Percentiles rank a stretch among this genome's conserved stretches.
Conservation (phyloP, 768 basidiomycete species). For the Holtermannia corniformis region DNA sequence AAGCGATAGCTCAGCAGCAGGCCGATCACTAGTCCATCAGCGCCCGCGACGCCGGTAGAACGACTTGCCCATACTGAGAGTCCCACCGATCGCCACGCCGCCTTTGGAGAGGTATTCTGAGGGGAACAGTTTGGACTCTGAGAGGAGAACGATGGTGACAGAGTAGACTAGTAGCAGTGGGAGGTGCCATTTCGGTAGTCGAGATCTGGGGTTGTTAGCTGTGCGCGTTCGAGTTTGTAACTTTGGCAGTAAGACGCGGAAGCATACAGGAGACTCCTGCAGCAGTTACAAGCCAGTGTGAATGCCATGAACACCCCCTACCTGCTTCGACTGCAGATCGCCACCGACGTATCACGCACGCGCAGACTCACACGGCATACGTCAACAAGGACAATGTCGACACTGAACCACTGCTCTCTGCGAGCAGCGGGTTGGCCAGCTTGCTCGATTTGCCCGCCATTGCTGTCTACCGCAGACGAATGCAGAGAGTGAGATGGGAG, state of each 20-base stretch:
- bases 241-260: background rate
- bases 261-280: background rate
- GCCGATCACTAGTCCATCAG: slow-evolving; percentile 25
- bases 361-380: slow-evolving; percentile 27
- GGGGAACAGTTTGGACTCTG: slow-evolving; percentile 18
- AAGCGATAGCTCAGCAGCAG: slow-evolving; percentile 36
- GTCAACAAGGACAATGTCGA: slow-evolving; percentile 16
- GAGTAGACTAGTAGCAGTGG: slow-evolving; percentile 26
- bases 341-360: too few species aligned
- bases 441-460: too few species aligned
- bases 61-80: slow-evolving; percentile 35
- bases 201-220: slow-evolving; percentile 16
- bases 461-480: too few species aligned
- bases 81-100: slow-evolving; percentile 27
- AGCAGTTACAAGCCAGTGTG: background rate
- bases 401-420: background rate
- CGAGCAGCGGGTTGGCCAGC: background rate
- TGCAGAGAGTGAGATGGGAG: too few species aligned
- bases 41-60: background rate
- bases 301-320: too few species aligned
- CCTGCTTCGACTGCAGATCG: too few species aligned
- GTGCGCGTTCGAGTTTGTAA: background rate
- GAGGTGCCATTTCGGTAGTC: slow-evolving; percentile 29
- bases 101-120: slow-evolving; percentile 14
- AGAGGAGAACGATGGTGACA: slow-evolving; percentile 14